Evolutionary conservation across 2,329 filamentous ascomycete genomes (phyloP).

Genomic region (Waltergamsia citrina): DNA sequence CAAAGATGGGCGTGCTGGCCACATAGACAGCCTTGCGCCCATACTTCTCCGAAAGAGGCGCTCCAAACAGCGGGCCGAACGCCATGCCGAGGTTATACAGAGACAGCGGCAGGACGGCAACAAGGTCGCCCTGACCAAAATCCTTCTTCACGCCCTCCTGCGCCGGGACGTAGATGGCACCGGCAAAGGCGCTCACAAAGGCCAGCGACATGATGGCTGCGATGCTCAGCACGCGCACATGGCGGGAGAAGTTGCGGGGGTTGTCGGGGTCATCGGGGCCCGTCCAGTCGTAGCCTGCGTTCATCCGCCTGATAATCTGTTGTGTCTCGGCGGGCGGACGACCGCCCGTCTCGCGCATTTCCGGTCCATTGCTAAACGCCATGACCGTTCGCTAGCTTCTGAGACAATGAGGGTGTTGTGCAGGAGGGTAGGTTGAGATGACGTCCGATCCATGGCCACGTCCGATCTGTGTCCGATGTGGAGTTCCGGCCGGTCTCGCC

Average conservation of each 20-base stretch:
- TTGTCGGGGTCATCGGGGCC: slow-evolving; percentile 59
- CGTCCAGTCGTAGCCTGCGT: slow-evolving; percentile 17
- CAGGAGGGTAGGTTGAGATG: too few species aligned
- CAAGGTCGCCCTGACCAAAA: slow-evolving; percentile 9
- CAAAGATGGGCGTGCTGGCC: slow-evolving; percentile 51
- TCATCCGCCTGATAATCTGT: slow-evolving; percentile 7
- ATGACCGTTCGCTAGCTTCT: too few species aligned
- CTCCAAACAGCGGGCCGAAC: slow-evolving; percentile 57
- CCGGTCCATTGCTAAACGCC: too few species aligned
- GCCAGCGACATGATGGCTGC: slow-evolving; percentile 65
- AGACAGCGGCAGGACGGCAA: slow-evolving; percentile 14
- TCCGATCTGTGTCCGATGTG: too few species aligned
- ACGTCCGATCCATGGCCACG: too few species aligned
- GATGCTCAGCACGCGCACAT: slow-evolving; percentile 67
- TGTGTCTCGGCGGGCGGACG: too few species aligned
- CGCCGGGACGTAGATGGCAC: slow-evolving; percentile 20
- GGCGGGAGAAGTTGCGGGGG: slow-evolving; percentile 73
- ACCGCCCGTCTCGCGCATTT: too few species aligned
- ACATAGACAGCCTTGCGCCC: slow-evolving; percentile 37
- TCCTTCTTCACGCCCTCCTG: slow-evolving; percentile 11
- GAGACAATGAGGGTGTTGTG: too few species aligned
- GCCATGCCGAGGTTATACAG: slow-evolving; percentile 17
- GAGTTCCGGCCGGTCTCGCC: too few species aligned
- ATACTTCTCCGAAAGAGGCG: slow-evolving; percentile 64
- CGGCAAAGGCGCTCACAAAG: slow-evolving; percentile 31